Evolutionary conservation across 108 stramenopile genomes (phyloP), one percentile per base, ranked within the genome.

Genomic region (Skeletonema costatum): DNA sequence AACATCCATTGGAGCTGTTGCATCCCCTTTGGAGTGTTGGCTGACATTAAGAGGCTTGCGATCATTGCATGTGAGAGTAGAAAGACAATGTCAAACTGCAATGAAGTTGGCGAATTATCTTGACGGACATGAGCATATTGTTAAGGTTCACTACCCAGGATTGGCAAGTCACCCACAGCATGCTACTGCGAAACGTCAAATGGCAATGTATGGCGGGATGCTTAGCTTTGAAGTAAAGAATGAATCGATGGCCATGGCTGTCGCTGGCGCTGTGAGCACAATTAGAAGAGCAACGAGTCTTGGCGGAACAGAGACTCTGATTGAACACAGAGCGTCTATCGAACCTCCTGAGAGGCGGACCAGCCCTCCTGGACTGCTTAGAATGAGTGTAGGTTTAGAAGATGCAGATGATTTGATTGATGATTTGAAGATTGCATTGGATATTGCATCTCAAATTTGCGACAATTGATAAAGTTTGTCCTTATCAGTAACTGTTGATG

Each of bases 241-340:
- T 42, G 92, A 90, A 69, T 70, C 70, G 8, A 71, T 60, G 60
- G 97, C 97, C 9, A 92, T 86, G 73, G 90, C 90, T 12, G 91
- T 98, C 53, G 90, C 95, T 3, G 94, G 80, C 7, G 87, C 92
- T 4, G 74, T 96, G 35, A 71, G 78, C 62, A 74, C 90, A 4
- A 86, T 96, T 21, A 74, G 71, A 13, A 85, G 96, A 36, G 98
- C 97, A 25, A 98, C 97, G 19, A 95, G 93, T 76, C 78, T 99
- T 30, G 98, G 98, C n/a, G 98, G 97, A 33, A 97, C 97, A 9
- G 98, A 99, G 84, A 94, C 96, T 2, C 76, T 99, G 30, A 90
- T 97, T 38, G 97, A 98, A 77, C 94, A 96, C 70, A 80, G 97
- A 35, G 92, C 95, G 1, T 90, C 94, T 50, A 98, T 99, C 38